Evolutionary conservation across 148 eudicot species (phyloP).

Genomic region (Mesembryanthemum crystallinum): DNA sequence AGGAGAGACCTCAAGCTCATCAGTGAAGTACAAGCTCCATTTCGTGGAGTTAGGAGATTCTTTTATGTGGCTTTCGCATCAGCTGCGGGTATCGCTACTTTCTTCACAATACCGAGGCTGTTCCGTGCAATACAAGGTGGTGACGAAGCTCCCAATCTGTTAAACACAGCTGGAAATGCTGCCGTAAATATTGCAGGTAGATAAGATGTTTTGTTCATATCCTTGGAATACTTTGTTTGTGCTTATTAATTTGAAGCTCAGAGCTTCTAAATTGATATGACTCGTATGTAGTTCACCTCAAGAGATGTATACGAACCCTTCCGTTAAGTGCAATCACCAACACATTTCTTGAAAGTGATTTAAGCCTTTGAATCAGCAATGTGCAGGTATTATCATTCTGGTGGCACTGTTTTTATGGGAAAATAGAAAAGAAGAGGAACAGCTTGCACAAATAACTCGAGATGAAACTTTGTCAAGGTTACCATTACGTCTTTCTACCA

Average conservation of each 20-base stretch:
- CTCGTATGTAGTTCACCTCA: neutral
- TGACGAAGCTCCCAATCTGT: slow-evolving; percentile 77
- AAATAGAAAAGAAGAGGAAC: slow-evolving; percentile 96
- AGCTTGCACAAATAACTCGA: slow-evolving; percentile 81
- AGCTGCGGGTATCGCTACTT: slow-evolving; percentile 89
- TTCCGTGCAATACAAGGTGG: slow-evolving; percentile 74
- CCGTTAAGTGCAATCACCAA: neutral
- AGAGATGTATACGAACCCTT: neutral
- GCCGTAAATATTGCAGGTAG: slow-evolving; percentile 85
- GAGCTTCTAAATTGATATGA: neutral
- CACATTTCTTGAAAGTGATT: slow-evolving; percentile 36
- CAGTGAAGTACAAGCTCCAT: slow-evolving; percentile 99
- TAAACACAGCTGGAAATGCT: slow-evolving; percentile 69
- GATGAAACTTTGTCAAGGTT: slow-evolving; percentile 89
- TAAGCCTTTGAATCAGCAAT: slow-evolving; percentile 57
- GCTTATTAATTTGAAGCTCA: neutral
- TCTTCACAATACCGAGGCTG: slow-evolving; percentile 77
- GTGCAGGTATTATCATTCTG: slow-evolving; percentile 71
- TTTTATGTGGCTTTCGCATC: slow-evolving; percentile 88
- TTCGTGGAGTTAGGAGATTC: slow-evolving; percentile 90
- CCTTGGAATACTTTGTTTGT: neutral
- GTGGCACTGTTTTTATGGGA: slow-evolving; percentile 90
- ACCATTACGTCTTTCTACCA: slow-evolving; percentile 95
- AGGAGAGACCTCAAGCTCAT: slow-evolving; percentile 98
- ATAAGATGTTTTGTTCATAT: slow-evolving; percentile 7